A percentile compares a stretch with the other conserved stretches of the same genome.
Evolutionary conservation across 768 basidiomycete species (phyloP).

Genomic region (Leccinum ochraceum): DNA sequence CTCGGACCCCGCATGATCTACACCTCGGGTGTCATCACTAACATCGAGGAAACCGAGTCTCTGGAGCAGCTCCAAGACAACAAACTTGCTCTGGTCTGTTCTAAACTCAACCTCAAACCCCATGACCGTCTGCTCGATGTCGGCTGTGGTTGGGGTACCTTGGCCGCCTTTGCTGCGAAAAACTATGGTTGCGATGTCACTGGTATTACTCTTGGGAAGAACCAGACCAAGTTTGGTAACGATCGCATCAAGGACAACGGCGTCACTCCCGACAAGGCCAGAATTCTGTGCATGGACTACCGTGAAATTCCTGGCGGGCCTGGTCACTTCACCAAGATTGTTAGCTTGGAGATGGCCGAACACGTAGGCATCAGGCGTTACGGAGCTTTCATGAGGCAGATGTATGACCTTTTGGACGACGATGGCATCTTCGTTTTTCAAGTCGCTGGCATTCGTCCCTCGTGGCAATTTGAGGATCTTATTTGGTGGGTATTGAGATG

Average conservation of each 20-base stretch:
- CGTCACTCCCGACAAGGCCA: slow-evolving; percentile 67
- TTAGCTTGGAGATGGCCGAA: slow-evolving; percentile 98
- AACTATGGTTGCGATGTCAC: slow-evolving; percentile 97
- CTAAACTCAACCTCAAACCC: slow-evolving; percentile 88
- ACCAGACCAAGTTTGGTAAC: slow-evolving; percentile 93
- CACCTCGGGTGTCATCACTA: slow-evolving; percentile 86
- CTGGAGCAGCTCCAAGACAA: slow-evolving; percentile 97
- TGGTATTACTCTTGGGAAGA: slow-evolving; percentile 88
- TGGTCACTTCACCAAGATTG: slow-evolving; percentile 90
- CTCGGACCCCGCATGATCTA: slow-evolving; percentile 96
- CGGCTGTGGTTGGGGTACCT: slow-evolving; percentile 96
- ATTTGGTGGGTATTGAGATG: slow-evolving; percentile 61
- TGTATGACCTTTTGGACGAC: slow-evolving; percentile 92
- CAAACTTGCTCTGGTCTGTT: slow-evolving; percentile 94
- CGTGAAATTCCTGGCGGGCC: slow-evolving; percentile 80
- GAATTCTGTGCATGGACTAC: slow-evolving; percentile 92
- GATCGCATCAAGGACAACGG: slow-evolving; percentile 83
- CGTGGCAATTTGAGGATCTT: slow-evolving; percentile 99
- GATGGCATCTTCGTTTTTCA: slow-evolving; percentile 95
- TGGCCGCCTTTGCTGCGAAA: slow-evolving; percentile 92
- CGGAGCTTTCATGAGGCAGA: slow-evolving; percentile 81
- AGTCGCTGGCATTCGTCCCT: slow-evolving; percentile 93
- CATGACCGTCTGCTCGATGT: slow-evolving; percentile 82
- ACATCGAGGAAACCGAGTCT: slow-evolving; percentile 71
- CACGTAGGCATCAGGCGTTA: slow-evolving; percentile 97